Conservation (phyloP, 768 basidiomycete genomes). For the Hericium erinaceus region DNA sequence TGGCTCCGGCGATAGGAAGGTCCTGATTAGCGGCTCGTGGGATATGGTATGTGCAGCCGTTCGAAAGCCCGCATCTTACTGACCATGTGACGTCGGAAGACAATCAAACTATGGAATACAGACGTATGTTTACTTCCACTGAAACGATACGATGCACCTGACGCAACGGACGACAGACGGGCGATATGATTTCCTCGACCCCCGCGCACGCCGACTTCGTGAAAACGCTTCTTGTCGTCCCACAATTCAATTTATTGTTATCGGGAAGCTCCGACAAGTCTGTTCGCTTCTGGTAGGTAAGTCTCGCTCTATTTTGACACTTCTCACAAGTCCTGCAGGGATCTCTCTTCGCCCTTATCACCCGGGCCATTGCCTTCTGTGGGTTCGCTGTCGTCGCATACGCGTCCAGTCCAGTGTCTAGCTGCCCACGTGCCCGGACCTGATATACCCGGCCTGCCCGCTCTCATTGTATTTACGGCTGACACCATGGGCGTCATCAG, state of each 20-base stretch:
- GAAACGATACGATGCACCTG: neutral
- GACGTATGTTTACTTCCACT: slow-evolving; percentile 36
- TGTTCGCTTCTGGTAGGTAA: slow-evolving; percentile 74
- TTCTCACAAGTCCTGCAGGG: slow-evolving; percentile 34
- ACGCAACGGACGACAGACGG: slow-evolving; percentile 43
- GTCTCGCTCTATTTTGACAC: too few relatives aligned
- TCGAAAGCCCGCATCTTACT: slow-evolving; percentile 2
- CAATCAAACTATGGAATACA: slow-evolving; percentile 81
- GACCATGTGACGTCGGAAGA: slow-evolving; percentile 33
- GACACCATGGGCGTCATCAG: slow-evolving; percentile 92
- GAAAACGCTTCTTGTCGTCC: slow-evolving; percentile 70
- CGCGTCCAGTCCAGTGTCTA: slow-evolving; percentile 78
- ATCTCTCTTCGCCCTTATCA: slow-evolving; percentile 39
- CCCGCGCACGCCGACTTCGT: slow-evolving; percentile 85
- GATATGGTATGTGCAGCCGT: slow-evolving; percentile 47
- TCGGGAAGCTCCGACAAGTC: slow-evolving; percentile 89
- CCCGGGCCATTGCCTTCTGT: slow-evolving; percentile 37
- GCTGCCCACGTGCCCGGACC: slow-evolving; percentile 33
- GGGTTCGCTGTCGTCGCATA: slow-evolving; percentile 75
- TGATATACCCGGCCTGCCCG: slow-evolving; percentile 31
- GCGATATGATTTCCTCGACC: slow-evolving; percentile 58
- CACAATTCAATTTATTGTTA: slow-evolving; percentile 55
- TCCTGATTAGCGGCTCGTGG: slow-evolving; percentile 90
- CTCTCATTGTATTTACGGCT: slow-evolving; percentile 57
- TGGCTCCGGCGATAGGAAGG: slow-evolving; percentile 32